Percentiles rank a stretch among this genome's conserved stretches.
phyloP scores from a whole-genome alignment of 2,329 filamentous ascomycete species.

The Hymenoscyphus albidus region DNA sequence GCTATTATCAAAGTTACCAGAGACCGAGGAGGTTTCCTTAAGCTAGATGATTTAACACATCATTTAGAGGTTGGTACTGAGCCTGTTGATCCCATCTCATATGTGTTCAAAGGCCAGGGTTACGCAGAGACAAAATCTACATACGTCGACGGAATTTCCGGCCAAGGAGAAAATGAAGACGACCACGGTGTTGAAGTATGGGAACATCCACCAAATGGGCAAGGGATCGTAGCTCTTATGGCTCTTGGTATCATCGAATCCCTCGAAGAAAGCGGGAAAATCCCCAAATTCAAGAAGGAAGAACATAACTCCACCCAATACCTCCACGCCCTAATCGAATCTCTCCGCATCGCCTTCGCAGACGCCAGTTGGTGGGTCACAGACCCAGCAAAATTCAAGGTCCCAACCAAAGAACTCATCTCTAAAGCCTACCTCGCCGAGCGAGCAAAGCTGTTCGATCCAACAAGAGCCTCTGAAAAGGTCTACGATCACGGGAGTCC shows the following conservation, averaged over 20 bases:
- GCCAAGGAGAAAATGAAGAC: conserved; percentile 37
- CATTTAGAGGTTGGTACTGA: conserved; percentile 73
- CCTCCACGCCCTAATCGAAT: conserved; percentile 83
- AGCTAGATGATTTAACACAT: conserved; percentile 73
- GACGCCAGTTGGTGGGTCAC: conserved; percentile 89
- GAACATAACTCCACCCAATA: conserved; percentile 82
- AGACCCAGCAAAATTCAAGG: conserved; percentile 68
- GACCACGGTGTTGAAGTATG: conserved; percentile 72
- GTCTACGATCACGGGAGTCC: conserved; percentile 71
- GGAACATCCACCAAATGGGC: conserved; percentile 96
- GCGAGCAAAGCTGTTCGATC: conserved; percentile 57
- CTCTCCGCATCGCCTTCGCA: conserved; percentile 82
- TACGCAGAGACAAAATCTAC: conserved; percentile 45
- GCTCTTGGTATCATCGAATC: conserved; percentile 87
- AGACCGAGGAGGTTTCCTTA: conserved; percentile 72
- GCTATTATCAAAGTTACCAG: conserved; percentile 74
- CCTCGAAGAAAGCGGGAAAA: conserved; percentile 70
- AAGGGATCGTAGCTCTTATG: conserved; percentile 93
- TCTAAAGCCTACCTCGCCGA: conserved; percentile 70
- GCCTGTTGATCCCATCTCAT: conserved; percentile 77
- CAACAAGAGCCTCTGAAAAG: conserved; percentile 56
- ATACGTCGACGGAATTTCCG: conserved; percentile 40
- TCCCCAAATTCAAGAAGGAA: conserved; percentile 62
- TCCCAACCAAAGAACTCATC: conserved; percentile 68
- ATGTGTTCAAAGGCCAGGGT: conserved; percentile 69